Base-by-base conservation (phyloP, 306 rosid genomes). In the Citrullus amarus region DNA sequence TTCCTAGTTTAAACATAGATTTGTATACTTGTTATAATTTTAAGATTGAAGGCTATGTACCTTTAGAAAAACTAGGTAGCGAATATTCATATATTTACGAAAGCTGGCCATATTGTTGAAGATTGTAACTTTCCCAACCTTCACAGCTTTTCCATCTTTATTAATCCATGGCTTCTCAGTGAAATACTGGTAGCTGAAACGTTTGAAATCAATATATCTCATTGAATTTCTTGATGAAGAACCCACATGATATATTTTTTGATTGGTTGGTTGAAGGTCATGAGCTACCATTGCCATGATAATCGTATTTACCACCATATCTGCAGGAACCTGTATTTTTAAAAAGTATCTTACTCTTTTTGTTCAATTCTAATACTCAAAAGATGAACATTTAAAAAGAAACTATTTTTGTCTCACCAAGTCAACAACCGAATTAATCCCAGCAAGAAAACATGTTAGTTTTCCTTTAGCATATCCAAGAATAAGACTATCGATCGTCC, bases 401-500 rank as follows among this genome's bases (percentile, higher is more conserved):
- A 67, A 20, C 6, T 4, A 12, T 8, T 17, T 28, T 8, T 15
- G 60, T 90, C 92, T 83, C 54, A 93, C 98, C 88, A 79, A 50
- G 79, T 93, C 98, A 18, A 90, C 79, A n/a, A 84, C 58, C 17
- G 85, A 77, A 3, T 80, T 22, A 17, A 81, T 30, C 80, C 87
- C 87, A 18, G 89, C 93, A 8, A 91, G 88, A 59, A 93, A 93
- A 83, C 86, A 88, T 20, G 88, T 79, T 43, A 93, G 25, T 84
- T 83, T 93, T 88, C 98, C 98, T 86, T 88, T 88, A 4, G 88
- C 98, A 76, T 90, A 91, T 51, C 90, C 92, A 73, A 91, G 87
- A 18, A 80, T 89, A 59, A 91, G 15, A 74, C 97, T 90, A 46
- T 93, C 96, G 28, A 91, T 90, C 8, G 98, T 93, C 81, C 98